Percentiles rank a stretch among this genome's conserved stretches.
These are phyloP conservation scores for Volvariella volvacea DNA, from an alignment of 1,284 basidiomycete genomes.

Conservation along the genomic window DNA sequence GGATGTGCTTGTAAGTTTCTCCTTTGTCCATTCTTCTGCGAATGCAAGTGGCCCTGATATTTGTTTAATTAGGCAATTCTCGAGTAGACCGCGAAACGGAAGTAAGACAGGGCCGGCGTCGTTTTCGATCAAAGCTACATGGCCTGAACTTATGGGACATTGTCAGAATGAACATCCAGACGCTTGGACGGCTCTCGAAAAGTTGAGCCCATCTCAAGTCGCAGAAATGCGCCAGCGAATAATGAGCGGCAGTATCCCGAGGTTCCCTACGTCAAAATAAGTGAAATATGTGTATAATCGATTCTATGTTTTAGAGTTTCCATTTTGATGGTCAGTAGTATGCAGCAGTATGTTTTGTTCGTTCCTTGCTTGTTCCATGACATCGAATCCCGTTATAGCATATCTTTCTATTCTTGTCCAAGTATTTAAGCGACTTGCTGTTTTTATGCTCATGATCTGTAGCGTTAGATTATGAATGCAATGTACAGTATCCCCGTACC, in stretches of 20 bases:
- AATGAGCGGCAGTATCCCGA: slow-evolving; percentile 6
- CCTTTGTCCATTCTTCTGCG: slow-evolving; percentile 2
- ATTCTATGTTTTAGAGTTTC: not conserved
- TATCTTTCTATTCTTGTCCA: too few species aligned
- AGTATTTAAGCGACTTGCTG: too few species aligned
- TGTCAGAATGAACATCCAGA: slow-evolving; percentile 22
- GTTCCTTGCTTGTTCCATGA: too few species aligned
- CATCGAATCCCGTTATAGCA: too few species aligned
- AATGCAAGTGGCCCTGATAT: too few species aligned
- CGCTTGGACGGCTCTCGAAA: slow-evolving; percentile 22
- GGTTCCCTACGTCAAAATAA: not conserved
- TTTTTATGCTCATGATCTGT: too few species aligned
- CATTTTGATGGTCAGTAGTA: too few species aligned
- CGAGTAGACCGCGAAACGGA: not conserved
- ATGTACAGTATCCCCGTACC: too few species aligned
- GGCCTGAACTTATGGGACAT: slow-evolving; percentile 25
- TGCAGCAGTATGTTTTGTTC: too few species aligned
- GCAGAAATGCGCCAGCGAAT: slow-evolving; percentile 25
- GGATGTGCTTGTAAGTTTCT: slow-evolving; percentile 20
- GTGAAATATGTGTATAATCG: not conserved
- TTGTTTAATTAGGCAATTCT: slow-evolving; percentile 1
- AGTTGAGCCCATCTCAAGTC: slow-evolving; percentile 22
- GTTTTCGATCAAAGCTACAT: slow-evolving; percentile 18
- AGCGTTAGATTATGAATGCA: too few species aligned
- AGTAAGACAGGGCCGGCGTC: slow-evolving; percentile 5